phyloP scores from a whole-genome alignment of 2,329 filamentous ascomycete genomes.

The Chrysoporthe deuterocubensis region DNA sequence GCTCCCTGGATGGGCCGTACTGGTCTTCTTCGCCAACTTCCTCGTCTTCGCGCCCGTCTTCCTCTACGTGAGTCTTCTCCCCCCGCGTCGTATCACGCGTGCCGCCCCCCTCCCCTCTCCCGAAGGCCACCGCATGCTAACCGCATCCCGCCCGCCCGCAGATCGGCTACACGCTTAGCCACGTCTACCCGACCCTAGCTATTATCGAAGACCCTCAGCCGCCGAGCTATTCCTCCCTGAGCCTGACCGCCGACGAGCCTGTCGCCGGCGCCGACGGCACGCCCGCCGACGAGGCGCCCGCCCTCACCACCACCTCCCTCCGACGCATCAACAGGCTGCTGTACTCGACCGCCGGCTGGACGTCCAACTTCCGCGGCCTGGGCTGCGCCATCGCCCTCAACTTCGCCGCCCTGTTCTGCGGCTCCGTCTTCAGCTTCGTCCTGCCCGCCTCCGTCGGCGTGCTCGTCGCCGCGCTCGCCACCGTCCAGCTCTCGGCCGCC shows the following conservation, averaged over 20 bases:
- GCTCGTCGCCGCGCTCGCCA: constrained; percentile 61
- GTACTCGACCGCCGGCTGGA: constrained; percentile 64
- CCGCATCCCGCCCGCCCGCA: constrained; percentile 34
- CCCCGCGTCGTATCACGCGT: neutral
- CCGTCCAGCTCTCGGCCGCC: constrained; percentile 71
- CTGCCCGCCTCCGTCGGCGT: constrained; percentile 52
- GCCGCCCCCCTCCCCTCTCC: neutral
- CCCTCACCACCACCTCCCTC: constrained; percentile 55
- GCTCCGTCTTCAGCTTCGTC: constrained; percentile 45
- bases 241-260: constrained; percentile 44
- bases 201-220: constrained; percentile 63
- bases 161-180: constrained; percentile 55
- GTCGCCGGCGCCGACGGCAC: constrained; percentile 40
- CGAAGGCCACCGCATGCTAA: neutral
- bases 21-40: constrained; percentile 45
- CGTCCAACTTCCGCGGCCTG: constrained; percentile 72
- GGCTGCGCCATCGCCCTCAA: constrained; percentile 49
- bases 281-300: constrained; percentile 38
- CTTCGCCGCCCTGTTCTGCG: constrained; percentile 42
- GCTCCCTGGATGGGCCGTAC: constrained; percentile 46
- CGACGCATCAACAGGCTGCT: constrained; percentile 60
- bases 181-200: constrained; percentile 58
- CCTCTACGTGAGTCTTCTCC: constrained; percentile 45
- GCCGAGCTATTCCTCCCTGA: constrained; percentile 57
- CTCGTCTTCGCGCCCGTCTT: constrained; percentile 51